These are phyloP conservation scores for Apiotrichum siamense DNA, from an alignment of 1,284 basidiomycete genomes.

Conservation along the genomic window DNA sequence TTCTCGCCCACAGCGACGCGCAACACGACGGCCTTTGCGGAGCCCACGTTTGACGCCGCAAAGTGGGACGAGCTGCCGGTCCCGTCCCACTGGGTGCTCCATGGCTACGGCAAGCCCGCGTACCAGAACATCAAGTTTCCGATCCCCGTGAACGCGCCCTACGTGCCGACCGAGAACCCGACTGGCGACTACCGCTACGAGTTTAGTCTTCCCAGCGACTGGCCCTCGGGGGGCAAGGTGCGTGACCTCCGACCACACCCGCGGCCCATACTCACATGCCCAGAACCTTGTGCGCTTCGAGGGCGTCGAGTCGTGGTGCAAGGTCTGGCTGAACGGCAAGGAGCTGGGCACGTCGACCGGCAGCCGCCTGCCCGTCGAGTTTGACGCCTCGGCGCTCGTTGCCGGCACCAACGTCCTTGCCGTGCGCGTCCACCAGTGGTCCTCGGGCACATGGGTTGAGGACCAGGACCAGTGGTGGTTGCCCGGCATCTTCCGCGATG, in stretches of 20 bases:
- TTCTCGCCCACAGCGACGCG: conserved; percentile 3
- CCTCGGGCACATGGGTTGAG: conserved; percentile 19
- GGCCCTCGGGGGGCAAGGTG: conserved; percentile 6
- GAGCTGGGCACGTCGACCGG: conserved; percentile 18
- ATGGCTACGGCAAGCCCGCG: conserved; percentile 10
- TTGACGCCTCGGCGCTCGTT: conserved; percentile 11
- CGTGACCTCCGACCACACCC: background rate
- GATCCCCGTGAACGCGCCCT: conserved; percentile 12
- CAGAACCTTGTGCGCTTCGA: conserved; percentile 10
- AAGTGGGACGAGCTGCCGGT: conserved; percentile 11
- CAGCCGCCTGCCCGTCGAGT: conserved; percentile 19
- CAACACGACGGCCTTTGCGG: conserved; percentile 4
- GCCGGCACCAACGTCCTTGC: conserved; percentile 1
- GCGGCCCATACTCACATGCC: background rate
- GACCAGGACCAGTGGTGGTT: conserved; percentile 32
- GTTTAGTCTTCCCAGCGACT: conserved; percentile 1
- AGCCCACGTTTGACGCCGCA: background rate
- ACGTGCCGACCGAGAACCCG: conserved; percentile 19
- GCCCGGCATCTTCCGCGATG: conserved; percentile 26
- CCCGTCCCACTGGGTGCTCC: conserved; percentile 16
- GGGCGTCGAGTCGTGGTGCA: conserved; percentile 26
- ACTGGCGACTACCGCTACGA: conserved; percentile 13
- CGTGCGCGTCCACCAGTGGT: conserved; percentile 20
- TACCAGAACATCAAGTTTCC: conserved; percentile 20
- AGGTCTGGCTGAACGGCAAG: conserved; percentile 23